Conservation (phyloP, 1,139 yeast genomes). For the Groenewaldozyma sp. region DNA sequence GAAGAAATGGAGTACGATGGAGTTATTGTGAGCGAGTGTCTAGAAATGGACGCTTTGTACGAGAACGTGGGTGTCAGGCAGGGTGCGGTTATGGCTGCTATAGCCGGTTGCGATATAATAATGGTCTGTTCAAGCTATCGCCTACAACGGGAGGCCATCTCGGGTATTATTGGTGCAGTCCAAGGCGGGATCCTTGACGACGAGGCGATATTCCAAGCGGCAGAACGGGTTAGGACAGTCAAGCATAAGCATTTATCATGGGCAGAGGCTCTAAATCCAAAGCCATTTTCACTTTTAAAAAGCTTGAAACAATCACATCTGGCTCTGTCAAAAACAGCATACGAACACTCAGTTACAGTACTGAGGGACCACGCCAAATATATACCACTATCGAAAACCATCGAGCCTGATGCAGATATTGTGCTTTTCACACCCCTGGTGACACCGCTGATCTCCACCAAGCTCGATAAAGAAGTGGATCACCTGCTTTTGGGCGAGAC, state of each 20-base stretch:
- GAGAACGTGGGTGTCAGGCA: conserved; percentile 58
- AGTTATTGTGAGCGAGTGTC: conserved; percentile 53
- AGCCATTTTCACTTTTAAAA: conserved; percentile 26
- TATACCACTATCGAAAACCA: conserved; percentile 43
- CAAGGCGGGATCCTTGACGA: conserved; percentile 45
- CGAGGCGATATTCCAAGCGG: conserved; percentile 37
- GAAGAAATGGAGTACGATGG: conserved; percentile 49
- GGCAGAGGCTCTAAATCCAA: conserved; percentile 37
- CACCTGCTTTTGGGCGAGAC: conserved; percentile 45
- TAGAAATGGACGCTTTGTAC: conserved; percentile 57
- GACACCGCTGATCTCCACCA: conserved; percentile 33
- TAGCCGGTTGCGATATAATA: conserved; percentile 60
- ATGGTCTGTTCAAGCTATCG: conserved; percentile 51
- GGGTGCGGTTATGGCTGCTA: conserved; percentile 52
- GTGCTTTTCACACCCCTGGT: conserved; percentile 46
- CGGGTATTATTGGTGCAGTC: conserved; percentile 46
- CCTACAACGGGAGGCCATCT: conserved; percentile 53
- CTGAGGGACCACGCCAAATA: conserved; percentile 47
- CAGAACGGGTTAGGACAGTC: conserved; percentile 38
- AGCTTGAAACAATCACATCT: conserved; percentile 38
- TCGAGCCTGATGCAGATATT: conserved; percentile 32
- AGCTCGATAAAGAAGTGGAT: conserved; percentile 17
- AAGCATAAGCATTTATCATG: conserved; percentile 41
- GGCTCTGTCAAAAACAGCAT: conserved; percentile 39
- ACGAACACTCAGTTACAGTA: conserved; percentile 46